Conservation (phyloP, 495 filamentous ascomycete species). For the Aspergillus heteromorphus region DNA sequence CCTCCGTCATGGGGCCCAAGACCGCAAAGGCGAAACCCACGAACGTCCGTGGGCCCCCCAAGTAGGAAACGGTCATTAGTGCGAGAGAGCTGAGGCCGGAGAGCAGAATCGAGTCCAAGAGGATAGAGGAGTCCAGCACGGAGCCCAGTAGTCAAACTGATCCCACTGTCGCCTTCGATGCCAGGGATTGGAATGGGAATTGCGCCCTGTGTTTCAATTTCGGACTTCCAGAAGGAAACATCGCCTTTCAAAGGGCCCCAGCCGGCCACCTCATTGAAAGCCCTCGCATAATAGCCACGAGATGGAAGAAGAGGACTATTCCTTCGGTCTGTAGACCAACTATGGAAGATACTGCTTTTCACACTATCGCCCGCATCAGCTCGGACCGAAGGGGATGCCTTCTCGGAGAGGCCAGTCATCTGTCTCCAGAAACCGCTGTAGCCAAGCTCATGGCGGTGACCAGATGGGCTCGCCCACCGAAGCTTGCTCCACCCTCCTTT, state of each 20-base stretch:
- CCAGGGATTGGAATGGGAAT: constrained; percentile 65
- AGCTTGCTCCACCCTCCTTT: constrained; percentile 73
- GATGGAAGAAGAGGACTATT: constrained; percentile 80
- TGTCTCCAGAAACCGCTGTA: constrained; percentile 86
- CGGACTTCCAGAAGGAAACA: constrained; percentile 82
- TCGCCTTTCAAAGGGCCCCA: constrained; percentile 81
- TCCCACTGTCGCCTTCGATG: constrained; percentile 61
- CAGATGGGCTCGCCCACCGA: constrained; percentile 57
- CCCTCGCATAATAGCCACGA: constrained; percentile 70
- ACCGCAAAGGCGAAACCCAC: constrained; percentile 85
- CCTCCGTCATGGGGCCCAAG: constrained; percentile 79
- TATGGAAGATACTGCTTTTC: constrained; percentile 80
- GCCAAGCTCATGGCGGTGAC: constrained; percentile 65
- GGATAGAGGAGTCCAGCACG: constrained; percentile 61
- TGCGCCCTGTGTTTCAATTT: constrained; percentile 73
- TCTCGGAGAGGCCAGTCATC: constrained; percentile 65
- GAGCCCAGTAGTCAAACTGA: constrained; percentile 63
- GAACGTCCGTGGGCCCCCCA: constrained; percentile 89
- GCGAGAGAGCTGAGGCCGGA: constrained; percentile 56
- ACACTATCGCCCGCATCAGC: constrained; percentile 84
- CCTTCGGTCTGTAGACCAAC: constrained; percentile 70
- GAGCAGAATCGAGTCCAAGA: constrained; percentile 48
- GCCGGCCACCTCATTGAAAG: constrained; percentile 76
- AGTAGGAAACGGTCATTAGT: constrained; percentile 94
- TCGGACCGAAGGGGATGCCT: constrained; percentile 74